Base-by-base conservation (phyloP, 73 alveolate species). In the Paramecium bursaria region DNA sequence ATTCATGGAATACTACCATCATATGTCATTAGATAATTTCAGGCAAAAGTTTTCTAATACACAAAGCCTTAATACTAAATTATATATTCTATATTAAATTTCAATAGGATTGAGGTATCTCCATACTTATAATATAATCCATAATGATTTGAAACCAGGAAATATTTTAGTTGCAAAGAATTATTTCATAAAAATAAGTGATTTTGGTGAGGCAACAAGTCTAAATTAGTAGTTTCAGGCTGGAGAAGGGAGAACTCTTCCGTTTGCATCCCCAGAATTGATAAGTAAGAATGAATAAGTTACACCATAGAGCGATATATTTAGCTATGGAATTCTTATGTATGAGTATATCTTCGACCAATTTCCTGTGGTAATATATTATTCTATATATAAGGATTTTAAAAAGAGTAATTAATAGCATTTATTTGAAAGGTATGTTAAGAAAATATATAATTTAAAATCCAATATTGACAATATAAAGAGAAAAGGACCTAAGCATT, bases 121-220 rank as follows among this genome's bases (percentile, higher is more conserved):
- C n/a, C 17, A 33, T 7, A 29, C 10, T 13, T 57, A 57, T 57
- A 50, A 50, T 3, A 50, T 57, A 11, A 26, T 57, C n/a, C 76
- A 57, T 23, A 26, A 26, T 13, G 76, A 57, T 29, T 9, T 57
- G 1, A 57, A 57, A 44, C 76, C 76, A 13, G 76, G 76, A 4
- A 57, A 57, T 57, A 29, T 57, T 11, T 57, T 57, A 44, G 76
- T 57, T 29, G 23, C 47, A 3, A 57, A 57, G 31, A 48, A 26
- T 57, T 57, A 57, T 13, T 17, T 11, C 17, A 29, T 44, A 3
- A 57, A 57, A 57, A n/a, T 57, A 26, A 57, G 51, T 29, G 76
- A 57, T 57, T 57, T 57, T 30, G 76, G 76, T 29, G 76, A 57
- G 7, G 47, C 76, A 10, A 23, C 31, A 44, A 29, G 31, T 31